Evolutionary conservation across 805 yeast genomes (phyloP), one percentile per base, ranked within the genome.

Genomic region (Candida pseudofarinosa): DNA sequence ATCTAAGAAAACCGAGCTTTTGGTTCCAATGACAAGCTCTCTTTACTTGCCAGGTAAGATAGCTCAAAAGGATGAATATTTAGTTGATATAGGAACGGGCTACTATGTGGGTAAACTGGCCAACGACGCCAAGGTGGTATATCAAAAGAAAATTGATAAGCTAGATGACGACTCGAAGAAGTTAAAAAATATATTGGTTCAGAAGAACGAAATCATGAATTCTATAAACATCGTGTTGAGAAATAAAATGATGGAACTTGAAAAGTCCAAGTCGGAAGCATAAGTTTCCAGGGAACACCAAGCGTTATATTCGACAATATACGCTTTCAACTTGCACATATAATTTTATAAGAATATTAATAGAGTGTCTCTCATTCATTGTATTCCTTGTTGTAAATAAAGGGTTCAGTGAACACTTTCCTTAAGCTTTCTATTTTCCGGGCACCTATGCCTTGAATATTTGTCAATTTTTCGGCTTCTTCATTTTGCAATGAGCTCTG

Each of bases 81-180:
- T 93, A 59, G 96, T 93, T 7, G 99, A 93, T 59, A 83, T 93
- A 19, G 99, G 99, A 30, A 93, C 99, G 0, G 98, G 98, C 2
- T 93, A 93, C 60, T 93, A 77, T 59, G 90, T 89, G 14, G 96
- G 88, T 58, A 93, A 93, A 63, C 63, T 63, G 38, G 77, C 79
- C 0, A 67, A 68, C 5, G 88, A 85, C 37, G 84, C 97, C 1
- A 69, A 78, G 47, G 63, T 60, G 42, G 91, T 88, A 55, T 91
- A 88, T 61, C 77, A 82, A 45, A 74, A 70, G 43, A 88, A 93
- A 62, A 79, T 89, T 44, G 67, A 67, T 19, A 90, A 91, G 49
- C 67, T 91, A 54, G 79, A 73, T 45, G 76, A 75, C 47, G 96
- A 93, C 60, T 74, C 87, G 4, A 74, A 74, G 14, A 88, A 88